These are phyloP conservation scores for Kluyveromyces sp. DNA, from an alignment of 1,139 yeast genomes.

Conservation along the genomic window DNA sequence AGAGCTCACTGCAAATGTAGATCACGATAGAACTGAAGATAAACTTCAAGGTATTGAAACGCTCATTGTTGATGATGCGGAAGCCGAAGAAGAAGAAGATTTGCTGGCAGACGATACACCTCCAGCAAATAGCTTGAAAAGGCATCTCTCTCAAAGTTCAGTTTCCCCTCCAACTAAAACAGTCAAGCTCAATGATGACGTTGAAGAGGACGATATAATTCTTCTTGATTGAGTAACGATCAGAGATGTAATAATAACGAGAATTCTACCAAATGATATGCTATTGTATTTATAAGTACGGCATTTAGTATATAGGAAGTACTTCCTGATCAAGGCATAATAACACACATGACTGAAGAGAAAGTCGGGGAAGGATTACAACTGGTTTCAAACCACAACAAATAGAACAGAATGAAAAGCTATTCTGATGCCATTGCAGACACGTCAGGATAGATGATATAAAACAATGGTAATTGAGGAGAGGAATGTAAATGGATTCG, in stretches of 20 bases:
- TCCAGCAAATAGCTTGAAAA: neutral
- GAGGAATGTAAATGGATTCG: neutral
- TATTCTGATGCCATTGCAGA: neutral
- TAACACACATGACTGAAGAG: neutral
- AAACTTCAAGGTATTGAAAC: neutral
- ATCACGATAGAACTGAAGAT: neutral
- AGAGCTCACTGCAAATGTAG: neutral
- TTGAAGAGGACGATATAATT: slow-evolving; percentile 1
- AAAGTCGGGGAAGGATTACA: neutral
- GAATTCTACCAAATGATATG: neutral
- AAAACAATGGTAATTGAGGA: neutral
- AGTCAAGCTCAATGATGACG: neutral
- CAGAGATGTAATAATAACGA: neutral
- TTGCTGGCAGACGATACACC: neutral
- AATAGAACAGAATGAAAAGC: neutral
- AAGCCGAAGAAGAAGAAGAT: neutral
- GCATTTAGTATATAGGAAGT: neutral
- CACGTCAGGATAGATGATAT: neutral
- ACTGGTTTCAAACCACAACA: neutral
- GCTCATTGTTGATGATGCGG: neutral
- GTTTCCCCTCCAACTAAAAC: neutral
- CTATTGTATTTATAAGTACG: neutral
- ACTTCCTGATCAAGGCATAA: neutral
- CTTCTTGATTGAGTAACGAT: neutral
- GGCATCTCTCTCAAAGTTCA: neutral